Evolutionary conservation across 768 basidiomycete genomes (phyloP), one percentile per base, ranked within the genome.

Genomic region (Lactarius vividus): DNA sequence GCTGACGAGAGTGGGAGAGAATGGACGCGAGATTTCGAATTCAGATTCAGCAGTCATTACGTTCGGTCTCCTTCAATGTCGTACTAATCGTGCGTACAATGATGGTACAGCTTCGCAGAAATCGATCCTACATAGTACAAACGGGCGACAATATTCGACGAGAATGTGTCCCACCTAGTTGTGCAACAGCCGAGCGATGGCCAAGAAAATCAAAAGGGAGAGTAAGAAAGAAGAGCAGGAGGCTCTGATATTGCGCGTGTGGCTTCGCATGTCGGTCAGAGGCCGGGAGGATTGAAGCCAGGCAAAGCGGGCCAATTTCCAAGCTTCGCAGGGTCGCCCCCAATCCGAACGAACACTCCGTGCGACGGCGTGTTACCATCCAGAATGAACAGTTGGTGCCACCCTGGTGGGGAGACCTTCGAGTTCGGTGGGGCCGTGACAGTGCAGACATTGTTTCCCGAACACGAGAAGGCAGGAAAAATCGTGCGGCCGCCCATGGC

Each of bases 321-420:
- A 13, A 93, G 75, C 60, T 77, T n/a, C 0, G 79, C 81, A 0
- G 90, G 91, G 72, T 93, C 92, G 0, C 88, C 89, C n/a, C 91
- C 91, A 59, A 93, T 88, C 31, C 90, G 84, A 13, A 94, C 84
- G 85, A 88, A 91, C 10, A 79, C 75, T 18, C 89, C 89, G 69
- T 85, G 82, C 29, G 88, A 91, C 4, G 92, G 91, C 4, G 89
- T 91, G 29, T 88, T 86, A 1, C 89, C 89, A 59, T 92, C 90
- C 31, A 93, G 78, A 55, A 93, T 79, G 73, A 88, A 93, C 15
- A 93, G 71, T 73, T 89, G 87, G 64, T 87, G 84, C 87, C 91
- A 92, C 4, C 85, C 88, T 0, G 91, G 91, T 18, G 91, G 90
- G 20, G 83, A 84, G 13, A 92, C 77, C 68, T 78, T 77, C 13